Base-by-base conservation (phyloP, 2,329 filamentous ascomycete genomes). In the Monosporascus sp. region DNA sequence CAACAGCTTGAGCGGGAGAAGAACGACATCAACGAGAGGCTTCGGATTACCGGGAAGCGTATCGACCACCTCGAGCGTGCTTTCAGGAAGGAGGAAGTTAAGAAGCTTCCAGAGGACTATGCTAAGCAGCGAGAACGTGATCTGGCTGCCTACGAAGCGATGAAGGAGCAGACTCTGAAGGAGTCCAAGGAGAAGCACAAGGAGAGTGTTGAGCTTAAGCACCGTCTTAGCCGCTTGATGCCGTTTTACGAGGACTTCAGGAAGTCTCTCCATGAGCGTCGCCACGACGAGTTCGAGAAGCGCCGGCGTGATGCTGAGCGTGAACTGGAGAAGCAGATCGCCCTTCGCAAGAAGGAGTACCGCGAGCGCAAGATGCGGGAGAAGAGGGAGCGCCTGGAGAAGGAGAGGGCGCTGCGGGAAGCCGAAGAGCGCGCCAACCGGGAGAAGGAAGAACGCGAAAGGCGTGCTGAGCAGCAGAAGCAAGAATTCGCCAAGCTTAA, bases 1-100 rank as follows among this genome's bases (percentile, higher is more conserved):
- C 88, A 90, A 56, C 93, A 96, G 73, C 83, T 99, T 11, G 94
- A 97, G 76, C 92, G 93, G 64, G 94, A 97, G 79, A 99, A 97
- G 87, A 96, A 93, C 67, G 91, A 94, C 67, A 86, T 97, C 62
- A 90, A 89, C 59, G 91, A 97, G 74, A 90, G 89, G 70, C 83
- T 97, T 50, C 87, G 91, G 65, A 85, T 96, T 64, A 95, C 92
- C 56, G 90, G 88, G 71, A 97, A 97, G 83, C 88, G 94, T 60
- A 89, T 97, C 65, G 94, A 99, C 69, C 93, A 99, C 74, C 77
- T 99, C 64, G 94, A 99, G 78, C 89, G 94, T 77, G 94, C 94
- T 38, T 95, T 95, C 82, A 87, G 94, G 66, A 90, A 93, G 71
- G 94, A 97, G 75, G 94, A 99, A 74, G 76, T 87, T 67, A 96